These are phyloP conservation scores for Dictyostelium purpureum DNA, from an alignment of 78 protist genomes.

Conservation along the genomic window DNA sequence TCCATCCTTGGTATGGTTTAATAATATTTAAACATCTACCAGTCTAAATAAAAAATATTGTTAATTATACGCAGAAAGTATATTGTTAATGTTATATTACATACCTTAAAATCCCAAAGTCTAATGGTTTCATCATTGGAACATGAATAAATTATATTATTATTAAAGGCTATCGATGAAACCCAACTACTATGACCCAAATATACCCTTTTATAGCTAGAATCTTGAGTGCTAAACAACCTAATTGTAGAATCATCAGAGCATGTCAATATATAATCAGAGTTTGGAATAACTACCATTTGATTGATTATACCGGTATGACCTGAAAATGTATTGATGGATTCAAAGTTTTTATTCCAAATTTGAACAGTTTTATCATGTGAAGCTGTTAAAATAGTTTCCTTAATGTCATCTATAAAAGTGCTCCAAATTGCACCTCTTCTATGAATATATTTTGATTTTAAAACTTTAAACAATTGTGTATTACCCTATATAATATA, in stretches of 20 bases:
- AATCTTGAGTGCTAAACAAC: background rate
- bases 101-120: conserved; percentile 48
- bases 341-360: conserved; percentile 3
- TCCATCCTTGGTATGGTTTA: conserved; percentile 56
- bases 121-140: conserved; percentile 36
- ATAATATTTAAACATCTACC: conserved; percentile 58
- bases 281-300: background rate
- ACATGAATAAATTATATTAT: background rate
- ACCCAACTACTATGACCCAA: conserved; percentile 54
- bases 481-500: background rate
- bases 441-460: conserved; percentile 61
- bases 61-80: background rate
- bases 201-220: conserved; percentile 25
- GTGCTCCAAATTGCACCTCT: conserved; percentile 74
- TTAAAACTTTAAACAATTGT: conserved; percentile 22
- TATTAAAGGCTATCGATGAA: background rate
- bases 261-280: background rate
- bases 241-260: conserved; percentile 60
- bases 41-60: background rate
- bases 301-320: conserved; percentile 56
- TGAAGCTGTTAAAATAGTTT: conserved; percentile 27
- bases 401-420: background rate
- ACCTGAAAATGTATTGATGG: conserved; percentile 18
- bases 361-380: conserved; percentile 69
- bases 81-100: background rate